Conservation (phyloP, 805 yeast genomes). For the Wickerhamomyces sydowiorum region DNA sequence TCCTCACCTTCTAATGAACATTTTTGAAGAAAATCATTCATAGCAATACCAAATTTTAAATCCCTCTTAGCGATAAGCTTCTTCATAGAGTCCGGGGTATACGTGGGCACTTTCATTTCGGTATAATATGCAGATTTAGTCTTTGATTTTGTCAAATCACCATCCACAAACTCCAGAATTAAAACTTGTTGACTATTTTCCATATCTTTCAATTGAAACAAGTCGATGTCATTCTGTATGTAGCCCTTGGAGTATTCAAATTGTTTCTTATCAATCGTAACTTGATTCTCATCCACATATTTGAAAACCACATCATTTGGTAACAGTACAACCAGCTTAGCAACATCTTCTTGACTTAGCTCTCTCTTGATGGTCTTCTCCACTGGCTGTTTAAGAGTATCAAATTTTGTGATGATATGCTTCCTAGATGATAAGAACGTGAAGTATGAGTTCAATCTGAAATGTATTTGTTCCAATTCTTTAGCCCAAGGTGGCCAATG, state of each 20-base stretch:
- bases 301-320: conserved; percentile 69
- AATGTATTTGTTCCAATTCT: conserved; percentile 42
- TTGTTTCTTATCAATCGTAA: conserved; percentile 32
- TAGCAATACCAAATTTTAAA: conserved; percentile 39
- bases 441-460: conserved; percentile 51
- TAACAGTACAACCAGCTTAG: conserved; percentile 52
- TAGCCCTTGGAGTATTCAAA: conserved; percentile 40
- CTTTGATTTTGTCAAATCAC: conserved; percentile 44
- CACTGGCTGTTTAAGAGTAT: conserved; percentile 45
- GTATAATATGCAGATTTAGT: conserved; percentile 35
- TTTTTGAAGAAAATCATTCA: conserved; percentile 29
- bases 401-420: conserved; percentile 53
- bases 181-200: conserved; percentile 45
- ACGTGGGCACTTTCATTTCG: conserved; percentile 43
- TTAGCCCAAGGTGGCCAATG: conserved; percentile 26
- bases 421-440: conserved; percentile 58
- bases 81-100: conserved; percentile 51
- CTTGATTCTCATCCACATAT: conserved; percentile 75
- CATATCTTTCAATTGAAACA: conserved; percentile 40
- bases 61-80: conserved; percentile 55
- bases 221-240: conserved; percentile 49
- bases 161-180: conserved; percentile 75
- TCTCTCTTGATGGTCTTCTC: conserved; percentile 41
- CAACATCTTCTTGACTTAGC: conserved; percentile 49
- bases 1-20: conserved; percentile 27